Conservation (phyloP, 495 filamentous ascomycete genomes). For the Astrocystis sublimbata region DNA sequence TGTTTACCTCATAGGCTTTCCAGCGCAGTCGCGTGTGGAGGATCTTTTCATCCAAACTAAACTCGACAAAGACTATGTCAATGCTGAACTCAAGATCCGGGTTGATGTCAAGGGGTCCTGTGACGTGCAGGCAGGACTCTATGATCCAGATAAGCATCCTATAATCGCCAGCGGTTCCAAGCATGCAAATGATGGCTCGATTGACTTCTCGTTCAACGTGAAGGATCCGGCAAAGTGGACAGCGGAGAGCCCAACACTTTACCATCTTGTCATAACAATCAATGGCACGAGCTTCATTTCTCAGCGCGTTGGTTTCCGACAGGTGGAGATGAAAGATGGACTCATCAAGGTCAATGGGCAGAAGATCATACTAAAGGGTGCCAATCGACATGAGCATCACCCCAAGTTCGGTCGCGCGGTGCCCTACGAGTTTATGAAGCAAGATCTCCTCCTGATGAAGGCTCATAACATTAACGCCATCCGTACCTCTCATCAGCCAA, state of each 20-base stretch:
- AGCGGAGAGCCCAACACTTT: constrained; percentile 63
- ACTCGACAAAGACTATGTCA: constrained; percentile 54
- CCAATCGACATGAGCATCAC: constrained; percentile 67
- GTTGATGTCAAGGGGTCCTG: constrained; percentile 39
- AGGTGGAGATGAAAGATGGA: constrained; percentile 58
- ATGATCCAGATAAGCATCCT: constrained; percentile 27
- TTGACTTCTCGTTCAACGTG: constrained; percentile 44
- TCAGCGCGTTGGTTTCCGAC: constrained; percentile 59
- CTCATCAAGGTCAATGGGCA: constrained; percentile 60
- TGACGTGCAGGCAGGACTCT: constrained; percentile 38
- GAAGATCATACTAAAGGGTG: constrained; percentile 58
- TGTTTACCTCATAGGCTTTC: constrained; percentile 61
- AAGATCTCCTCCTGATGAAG: constrained; percentile 68
- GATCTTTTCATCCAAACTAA: constrained; percentile 58
- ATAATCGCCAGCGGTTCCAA: constrained; percentile 21
- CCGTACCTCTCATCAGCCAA: constrained; percentile 64
- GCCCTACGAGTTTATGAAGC: constrained; percentile 54
- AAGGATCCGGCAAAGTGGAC: constrained; percentile 61
- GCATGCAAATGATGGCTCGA: constrained; percentile 15
- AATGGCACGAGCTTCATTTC: constrained; percentile 35
- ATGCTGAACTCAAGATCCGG: constrained; percentile 53
- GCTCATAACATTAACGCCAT: constrained; percentile 66
- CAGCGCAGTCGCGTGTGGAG: constrained; percentile 52
- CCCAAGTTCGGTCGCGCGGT: constrained; percentile 60
- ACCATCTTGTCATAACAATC: constrained; percentile 47